phyloP scores from a whole-genome alignment of 177 flowering plant species.

The Vitis hybrid region DNA sequence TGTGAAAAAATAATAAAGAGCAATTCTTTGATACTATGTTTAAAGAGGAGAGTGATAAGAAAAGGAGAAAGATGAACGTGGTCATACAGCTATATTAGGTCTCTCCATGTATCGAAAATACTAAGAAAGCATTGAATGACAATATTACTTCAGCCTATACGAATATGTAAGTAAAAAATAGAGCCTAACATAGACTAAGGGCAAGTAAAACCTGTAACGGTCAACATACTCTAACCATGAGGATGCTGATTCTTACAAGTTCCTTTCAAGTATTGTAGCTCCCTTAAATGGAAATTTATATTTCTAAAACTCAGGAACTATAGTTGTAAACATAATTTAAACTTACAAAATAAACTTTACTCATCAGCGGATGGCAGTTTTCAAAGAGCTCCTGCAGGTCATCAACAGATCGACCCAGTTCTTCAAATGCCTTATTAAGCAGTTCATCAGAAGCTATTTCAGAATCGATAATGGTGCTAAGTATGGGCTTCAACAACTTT shows the following conservation, averaged over 20 bases:
- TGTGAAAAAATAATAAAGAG: no score
- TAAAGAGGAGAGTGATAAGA: no score
- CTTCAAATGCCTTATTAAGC: constrained; percentile 51
- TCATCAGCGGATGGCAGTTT: constrained; percentile 68
- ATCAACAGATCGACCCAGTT: constrained; percentile 51
- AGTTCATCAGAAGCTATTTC: constrained; percentile 50
- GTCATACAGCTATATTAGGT: no score
- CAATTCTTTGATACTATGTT: no score
- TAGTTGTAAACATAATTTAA: background rate
- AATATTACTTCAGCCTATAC: no score
- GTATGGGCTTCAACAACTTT: constrained; percentile 66
- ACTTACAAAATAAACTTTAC: constrained; percentile 89
- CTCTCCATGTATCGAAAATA: no score
- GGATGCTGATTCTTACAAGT: background rate
- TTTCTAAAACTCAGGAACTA: no score
- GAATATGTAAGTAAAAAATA: no score
- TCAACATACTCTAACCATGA: background rate
- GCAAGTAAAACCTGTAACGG: no score
- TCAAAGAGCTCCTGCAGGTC: constrained; percentile 63
- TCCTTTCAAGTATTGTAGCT: background rate
- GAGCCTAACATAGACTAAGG: no score
- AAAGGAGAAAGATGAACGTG: no score
- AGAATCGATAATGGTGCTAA: constrained; percentile 58
- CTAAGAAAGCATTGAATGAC: no score
- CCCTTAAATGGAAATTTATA: background rate